Base-by-base conservation (phyloP, 163 green algal genomes). In the Scenedesmus sp. region DNA sequence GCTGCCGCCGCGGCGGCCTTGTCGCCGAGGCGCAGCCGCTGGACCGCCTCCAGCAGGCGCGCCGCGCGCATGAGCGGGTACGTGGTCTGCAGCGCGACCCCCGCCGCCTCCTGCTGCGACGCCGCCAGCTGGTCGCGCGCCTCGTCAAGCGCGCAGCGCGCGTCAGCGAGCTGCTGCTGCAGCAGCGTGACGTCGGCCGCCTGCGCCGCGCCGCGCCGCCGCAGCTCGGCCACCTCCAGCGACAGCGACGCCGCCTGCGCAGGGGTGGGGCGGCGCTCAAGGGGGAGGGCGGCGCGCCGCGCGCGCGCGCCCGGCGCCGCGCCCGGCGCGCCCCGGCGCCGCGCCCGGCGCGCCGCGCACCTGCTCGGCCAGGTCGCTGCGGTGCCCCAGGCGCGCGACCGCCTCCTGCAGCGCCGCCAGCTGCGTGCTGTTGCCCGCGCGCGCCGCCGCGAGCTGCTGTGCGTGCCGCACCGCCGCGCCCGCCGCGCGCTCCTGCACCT, bases 41-140 rank as follows among this genome's bases (percentile, higher is more conserved):
- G 36, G 9, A 70, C 36, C 31, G 58, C 54, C 58, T 77, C 69
- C 14, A 77, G 69, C 34, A 77, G 33, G 24, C 57, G 58, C 18
- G 69, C 69, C 29, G 69, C 69, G 15, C 69, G 34, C 69, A 77
- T 77, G 39, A 77, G 33, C 0, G 69, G 69, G 54, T 77, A 77
- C 2, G 69, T 77, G 54, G 33, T 67, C 34, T 44, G 24, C 24
- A 77, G 56, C 26, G 69, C 53, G 14, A 58, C 54, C 39, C 2
- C 57, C 36, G 69, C 24, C 65, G 69, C n/a, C 53, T 57, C 53
- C 39, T 77, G 36, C 24, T 50, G 36, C 9, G 57, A 53, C 10
- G 26, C 26, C 24, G 58, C 53, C 2, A 50, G 24, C n/a, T 58
- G 24, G n/a, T n/a, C n/a, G 14, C 47, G 14, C 17, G 47, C 17